Evolutionary conservation across 2,329 filamentous ascomycete species (phyloP), one percentile per base, ranked within the genome.

Genomic region (Aulographum hederae): DNA sequence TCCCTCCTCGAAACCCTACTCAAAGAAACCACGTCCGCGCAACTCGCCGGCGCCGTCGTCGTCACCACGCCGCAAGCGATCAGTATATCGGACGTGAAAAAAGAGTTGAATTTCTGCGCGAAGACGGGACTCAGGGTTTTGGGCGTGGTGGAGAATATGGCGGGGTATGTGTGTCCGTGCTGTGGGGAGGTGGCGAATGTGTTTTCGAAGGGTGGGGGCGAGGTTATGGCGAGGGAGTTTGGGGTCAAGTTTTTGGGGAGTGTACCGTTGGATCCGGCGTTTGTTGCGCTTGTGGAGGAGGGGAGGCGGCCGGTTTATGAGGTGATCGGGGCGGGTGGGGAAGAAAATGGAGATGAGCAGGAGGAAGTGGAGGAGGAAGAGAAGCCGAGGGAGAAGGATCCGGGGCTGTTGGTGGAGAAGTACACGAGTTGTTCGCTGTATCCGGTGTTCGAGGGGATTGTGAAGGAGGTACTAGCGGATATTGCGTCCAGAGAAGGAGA

Each of bases 141-240:
- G 8, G 89, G 89, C 0, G 85, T 98, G 1, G 69, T 98, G 28
- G 89, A 98, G 58, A 98, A 98, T 51, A 95, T 98, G 89, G 77
- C 75, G 41, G 81, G 81, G 2, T 91, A 80, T 44, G 78, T 89
- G n/a, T 89, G 80, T 47, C 69, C 69, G 11, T 73, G 69, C 37
- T 74, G 69, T 46, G 65, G 65, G 31, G 84, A 94, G 51, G 91
- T 86, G 54, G 93, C 81, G 32, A 81, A 95, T 54, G 69, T 95
- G 32, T 98, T 98, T 51, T 82, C 77, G 32, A 85, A 79, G 34
- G 89, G 89, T 3, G 89, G 89, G 3, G 89, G 89, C 5, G 63
- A 80, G 51, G 67, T 78, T 16, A 93, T 98, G 84, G 84, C 86
- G 5, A 59, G 69, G 30, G 84, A 95, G 43, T 89, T 92, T 48